These are phyloP conservation scores for Salix brachista DNA, from an alignment of 345 rosid species.

Conservation along the genomic window DNA sequence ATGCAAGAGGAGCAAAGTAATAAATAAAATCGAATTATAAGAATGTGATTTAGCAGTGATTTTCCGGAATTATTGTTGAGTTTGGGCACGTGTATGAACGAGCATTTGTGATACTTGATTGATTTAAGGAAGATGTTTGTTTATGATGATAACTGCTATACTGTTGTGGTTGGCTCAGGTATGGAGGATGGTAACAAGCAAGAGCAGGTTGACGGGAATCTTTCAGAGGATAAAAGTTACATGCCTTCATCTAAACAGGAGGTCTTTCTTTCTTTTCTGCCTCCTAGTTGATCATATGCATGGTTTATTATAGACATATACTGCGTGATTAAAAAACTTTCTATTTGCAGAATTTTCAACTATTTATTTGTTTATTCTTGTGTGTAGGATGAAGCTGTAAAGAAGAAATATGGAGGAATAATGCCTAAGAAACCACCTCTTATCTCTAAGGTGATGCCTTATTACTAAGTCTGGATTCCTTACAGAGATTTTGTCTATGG, in stretches of 20 bases:
- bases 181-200: constrained; percentile 51
- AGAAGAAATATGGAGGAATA: constrained; percentile 94
- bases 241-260: constrained; percentile 62
- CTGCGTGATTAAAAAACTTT: neutral
- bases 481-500: neutral
- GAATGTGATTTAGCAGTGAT: neutral
- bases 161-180: constrained; percentile 20
- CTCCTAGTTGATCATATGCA: neutral
- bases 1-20: neutral
- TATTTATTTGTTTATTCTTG: neutral
- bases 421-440: constrained; percentile 98
- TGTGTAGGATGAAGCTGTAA: constrained; percentile 60
- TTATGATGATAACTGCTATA: neutral
- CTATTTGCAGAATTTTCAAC: neutral
- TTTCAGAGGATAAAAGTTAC: constrained; percentile 34
- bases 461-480: neutral
- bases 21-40: neutral
- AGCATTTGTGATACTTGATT: neutral
- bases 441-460: constrained; percentile 70
- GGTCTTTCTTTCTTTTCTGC: constrained; percentile 33
- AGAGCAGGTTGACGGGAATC: constrained; percentile 42
- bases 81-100: neutral
- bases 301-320: constrained; percentile 5
- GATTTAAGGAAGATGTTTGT: neutral
- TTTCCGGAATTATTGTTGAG: neutral